These are phyloP conservation scores for Beverwykella pulmonaria DNA, from an alignment of 495 filamentous ascomycete species.

Conservation along the genomic window DNA sequence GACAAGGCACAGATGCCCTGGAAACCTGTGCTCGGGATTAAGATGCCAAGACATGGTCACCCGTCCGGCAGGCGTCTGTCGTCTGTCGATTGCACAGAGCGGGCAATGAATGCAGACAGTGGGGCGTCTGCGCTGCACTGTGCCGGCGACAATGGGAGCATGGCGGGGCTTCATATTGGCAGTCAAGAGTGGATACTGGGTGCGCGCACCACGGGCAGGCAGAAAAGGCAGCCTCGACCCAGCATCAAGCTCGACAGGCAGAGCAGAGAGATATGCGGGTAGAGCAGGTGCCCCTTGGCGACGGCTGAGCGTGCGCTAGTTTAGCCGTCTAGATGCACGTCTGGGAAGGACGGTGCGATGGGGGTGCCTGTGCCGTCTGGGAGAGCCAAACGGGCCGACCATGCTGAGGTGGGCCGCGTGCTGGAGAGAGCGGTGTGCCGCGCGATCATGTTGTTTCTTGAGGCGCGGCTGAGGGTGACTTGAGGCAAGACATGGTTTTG, in stretches of 20 bases:
- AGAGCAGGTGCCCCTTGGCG: slow-evolving; percentile 1
- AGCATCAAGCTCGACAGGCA: not conserved
- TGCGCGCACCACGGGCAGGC: not conserved
- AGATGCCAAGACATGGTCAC: slow-evolving; percentile 10
- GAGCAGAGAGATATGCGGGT: not conserved
- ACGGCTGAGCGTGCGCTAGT: slow-evolving; percentile 23
- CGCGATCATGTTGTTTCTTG: too few species aligned
- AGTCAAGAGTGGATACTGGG: not conserved
- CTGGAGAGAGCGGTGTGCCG: too few species aligned
- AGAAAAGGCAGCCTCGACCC: not conserved
- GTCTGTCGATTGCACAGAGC: not conserved
- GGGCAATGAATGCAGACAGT: not conserved
- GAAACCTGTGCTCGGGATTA: slow-evolving; percentile 19
- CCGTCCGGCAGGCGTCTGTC: not conserved
- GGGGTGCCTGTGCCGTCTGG: not conserved
- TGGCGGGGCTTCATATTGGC: not conserved
- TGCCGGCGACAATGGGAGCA: too few species aligned
- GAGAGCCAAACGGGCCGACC: too few species aligned
- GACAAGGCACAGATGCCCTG: slow-evolving; percentile 17
- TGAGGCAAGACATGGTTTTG: too few species aligned
- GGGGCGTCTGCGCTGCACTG: too few species aligned
- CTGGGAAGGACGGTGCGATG: not conserved
- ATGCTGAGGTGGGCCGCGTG: too few species aligned
- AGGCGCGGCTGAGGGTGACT: too few species aligned
- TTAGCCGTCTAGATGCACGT: slow-evolving; percentile 16